A percentile compares a stretch with the other conserved stretches of the same genome.
phyloP scores from a whole-genome alignment of 208 protist genomes.

The Leptomonas pyrrhocoris region DNA sequence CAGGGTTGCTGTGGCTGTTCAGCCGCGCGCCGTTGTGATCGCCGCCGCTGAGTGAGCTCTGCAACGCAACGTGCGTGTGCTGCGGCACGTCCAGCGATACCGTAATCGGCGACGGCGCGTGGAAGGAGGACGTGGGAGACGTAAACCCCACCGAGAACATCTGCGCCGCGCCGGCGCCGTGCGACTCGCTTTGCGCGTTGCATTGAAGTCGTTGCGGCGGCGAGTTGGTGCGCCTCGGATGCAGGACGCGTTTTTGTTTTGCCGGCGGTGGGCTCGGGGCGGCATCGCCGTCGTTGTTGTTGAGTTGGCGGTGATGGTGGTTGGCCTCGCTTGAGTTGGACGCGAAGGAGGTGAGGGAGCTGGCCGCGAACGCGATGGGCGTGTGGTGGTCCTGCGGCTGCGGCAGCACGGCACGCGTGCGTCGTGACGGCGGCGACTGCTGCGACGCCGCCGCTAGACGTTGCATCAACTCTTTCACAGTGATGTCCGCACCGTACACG shows the following conservation, averaged over 20 bases:
- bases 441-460: not conserved
- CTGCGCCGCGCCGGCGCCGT: not conserved
- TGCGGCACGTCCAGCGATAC: not conserved
- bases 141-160: not conserved
- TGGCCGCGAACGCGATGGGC: conserved; percentile 6
- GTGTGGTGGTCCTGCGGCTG: not conserved
- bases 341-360: conserved; percentile 12
- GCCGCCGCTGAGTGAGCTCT: not conserved
- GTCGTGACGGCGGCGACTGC: no score
- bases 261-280: no score
- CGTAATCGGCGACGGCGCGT: not conserved
- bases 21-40: not conserved
- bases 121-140: not conserved
- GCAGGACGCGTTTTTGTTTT: no score
- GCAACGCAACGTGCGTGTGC: not conserved
- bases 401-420: conserved; percentile 9
- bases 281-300: not conserved
- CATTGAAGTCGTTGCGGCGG: not conserved
- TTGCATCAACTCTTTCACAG: conserved; percentile 30
- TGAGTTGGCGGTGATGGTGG: not conserved
- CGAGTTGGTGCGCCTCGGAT: not conserved
- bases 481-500: conserved; percentile 20
- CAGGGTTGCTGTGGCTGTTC: not conserved
- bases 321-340: conserved; percentile 2
- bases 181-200: no score